Conservation (phyloP, 2,329 filamentous ascomycete genomes). For the Aspergillus novoparasiticus region DNA sequence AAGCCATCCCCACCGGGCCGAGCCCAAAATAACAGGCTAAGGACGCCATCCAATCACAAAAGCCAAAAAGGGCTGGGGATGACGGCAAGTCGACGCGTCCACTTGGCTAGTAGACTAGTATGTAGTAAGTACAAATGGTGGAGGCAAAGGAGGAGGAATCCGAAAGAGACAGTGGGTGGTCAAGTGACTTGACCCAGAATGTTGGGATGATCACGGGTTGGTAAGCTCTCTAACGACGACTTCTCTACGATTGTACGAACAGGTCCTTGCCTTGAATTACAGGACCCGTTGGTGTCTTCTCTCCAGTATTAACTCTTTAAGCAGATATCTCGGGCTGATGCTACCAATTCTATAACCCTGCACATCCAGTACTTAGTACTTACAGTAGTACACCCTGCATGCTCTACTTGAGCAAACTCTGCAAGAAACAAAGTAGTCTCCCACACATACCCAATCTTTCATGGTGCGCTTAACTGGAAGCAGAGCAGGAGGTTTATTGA, state of each 20-base stretch:
- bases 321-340: not conserved
- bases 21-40: not conserved
- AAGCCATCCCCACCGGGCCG: slow-evolving; percentile 2
- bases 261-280: not conserved
- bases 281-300: not conserved
- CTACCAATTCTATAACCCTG: not conserved
- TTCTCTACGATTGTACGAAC: not conserved
- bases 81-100: not conserved
- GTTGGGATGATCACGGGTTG: not conserved
- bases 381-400: not conserved
- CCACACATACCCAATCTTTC: not conserved
- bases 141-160: not conserved
- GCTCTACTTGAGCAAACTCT: not conserved
- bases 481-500: not conserved
- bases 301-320: not conserved
- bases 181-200: slow-evolving; percentile 1
- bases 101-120: not conserved
- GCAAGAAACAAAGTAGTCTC: not conserved
- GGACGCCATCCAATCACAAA: not conserved
- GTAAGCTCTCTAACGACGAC: not conserved
- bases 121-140: not conserved
- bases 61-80: not conserved
- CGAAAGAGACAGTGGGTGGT: not conserved
- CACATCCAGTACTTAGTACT: not conserved
- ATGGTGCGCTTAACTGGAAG: not conserved